phyloP scores from a whole-genome alignment of 169 alveolate genomes.

The Eimeria tenella region DNA sequence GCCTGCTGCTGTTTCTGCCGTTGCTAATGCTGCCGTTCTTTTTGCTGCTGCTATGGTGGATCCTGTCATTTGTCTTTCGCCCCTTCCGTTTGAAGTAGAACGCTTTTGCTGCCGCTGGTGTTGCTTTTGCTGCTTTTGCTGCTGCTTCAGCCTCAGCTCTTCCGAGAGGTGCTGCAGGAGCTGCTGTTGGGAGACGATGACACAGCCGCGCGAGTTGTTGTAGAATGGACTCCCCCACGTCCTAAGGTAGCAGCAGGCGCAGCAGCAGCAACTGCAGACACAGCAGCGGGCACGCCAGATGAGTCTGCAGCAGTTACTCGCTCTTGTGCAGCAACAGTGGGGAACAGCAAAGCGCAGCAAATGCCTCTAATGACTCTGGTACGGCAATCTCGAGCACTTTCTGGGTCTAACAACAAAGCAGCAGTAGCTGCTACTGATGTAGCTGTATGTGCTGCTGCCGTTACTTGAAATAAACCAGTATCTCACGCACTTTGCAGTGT shows the following conservation, averaged over 20 bases:
- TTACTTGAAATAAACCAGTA: neutral
- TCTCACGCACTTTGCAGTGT: neutral
- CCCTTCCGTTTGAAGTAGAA: neutral
- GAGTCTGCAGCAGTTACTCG: neutral
- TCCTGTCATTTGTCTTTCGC: no score
- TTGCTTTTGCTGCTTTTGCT: neutral
- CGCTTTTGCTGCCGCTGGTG: neutral
- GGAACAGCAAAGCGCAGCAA: neutral
- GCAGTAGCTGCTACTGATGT: neutral
- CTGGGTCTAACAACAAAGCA: neutral
- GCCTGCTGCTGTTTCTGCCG: neutral
- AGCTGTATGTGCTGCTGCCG: neutral
- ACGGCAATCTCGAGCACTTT: neutral
- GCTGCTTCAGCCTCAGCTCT: slow-evolving; percentile 29
- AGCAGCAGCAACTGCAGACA: neutral
- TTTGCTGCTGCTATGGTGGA: neutral
- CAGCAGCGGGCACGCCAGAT: neutral
- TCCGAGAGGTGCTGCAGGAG: slow-evolving; percentile 28
- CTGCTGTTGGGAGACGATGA: slow-evolving; percentile 1
- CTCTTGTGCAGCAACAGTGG: neutral
- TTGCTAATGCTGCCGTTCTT: neutral
- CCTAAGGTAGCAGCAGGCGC: neutral
- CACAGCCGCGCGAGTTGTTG: neutral
- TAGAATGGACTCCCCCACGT: slow-evolving; percentile 3
- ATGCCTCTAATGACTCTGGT: neutral